A percentile compares a stretch with the other conserved stretches of the same genome.
These are phyloP conservation scores for Pilasporangium apinafurcum DNA, from an alignment of 352 stramenopile genomes.

Conservation along the genomic window DNA sequence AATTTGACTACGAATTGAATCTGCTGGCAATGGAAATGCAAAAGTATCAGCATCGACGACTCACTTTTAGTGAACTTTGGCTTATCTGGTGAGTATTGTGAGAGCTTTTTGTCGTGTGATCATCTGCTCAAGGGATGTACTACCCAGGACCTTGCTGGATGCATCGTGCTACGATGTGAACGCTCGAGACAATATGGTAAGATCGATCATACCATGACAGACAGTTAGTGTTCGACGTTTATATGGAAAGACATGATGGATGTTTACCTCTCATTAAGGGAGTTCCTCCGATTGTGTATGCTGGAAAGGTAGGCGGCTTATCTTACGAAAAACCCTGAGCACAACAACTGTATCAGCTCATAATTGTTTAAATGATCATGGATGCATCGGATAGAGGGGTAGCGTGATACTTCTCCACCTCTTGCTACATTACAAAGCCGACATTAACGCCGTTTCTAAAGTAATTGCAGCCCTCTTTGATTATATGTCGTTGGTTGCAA, in stretches of 20 bases:
- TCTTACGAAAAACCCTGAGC: too few relatives aligned
- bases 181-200: constrained; percentile 33
- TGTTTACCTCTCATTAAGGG: constrained; percentile 13
- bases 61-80: constrained; percentile 31
- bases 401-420: constrained; percentile 39
- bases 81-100: constrained; percentile 31
- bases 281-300: constrained; percentile 51
- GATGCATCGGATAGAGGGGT: constrained; percentile 33
- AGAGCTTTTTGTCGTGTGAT: neutral
- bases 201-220: neutral
- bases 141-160: constrained; percentile 33
- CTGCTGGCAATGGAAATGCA: constrained; percentile 60
- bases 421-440: constrained; percentile 46
- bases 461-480: too few relatives aligned
- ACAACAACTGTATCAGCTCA: too few relatives aligned
- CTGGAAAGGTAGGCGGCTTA: constrained; percentile 29
- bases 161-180: constrained; percentile 47
- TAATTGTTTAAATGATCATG: too few relatives aligned
- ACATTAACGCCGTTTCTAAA: constrained; percentile 45
- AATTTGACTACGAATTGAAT: constrained; percentile 31
- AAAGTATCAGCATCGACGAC: constrained; percentile 23
- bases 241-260: too few relatives aligned
- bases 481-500: too few relatives aligned
- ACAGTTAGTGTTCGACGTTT: too few relatives aligned
- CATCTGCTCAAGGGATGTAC: neutral